Evolutionary conservation across 2,329 filamentous ascomycete genomes (phyloP), one percentile per base, ranked within the genome.

Genomic region (Fusarium setosum): DNA sequence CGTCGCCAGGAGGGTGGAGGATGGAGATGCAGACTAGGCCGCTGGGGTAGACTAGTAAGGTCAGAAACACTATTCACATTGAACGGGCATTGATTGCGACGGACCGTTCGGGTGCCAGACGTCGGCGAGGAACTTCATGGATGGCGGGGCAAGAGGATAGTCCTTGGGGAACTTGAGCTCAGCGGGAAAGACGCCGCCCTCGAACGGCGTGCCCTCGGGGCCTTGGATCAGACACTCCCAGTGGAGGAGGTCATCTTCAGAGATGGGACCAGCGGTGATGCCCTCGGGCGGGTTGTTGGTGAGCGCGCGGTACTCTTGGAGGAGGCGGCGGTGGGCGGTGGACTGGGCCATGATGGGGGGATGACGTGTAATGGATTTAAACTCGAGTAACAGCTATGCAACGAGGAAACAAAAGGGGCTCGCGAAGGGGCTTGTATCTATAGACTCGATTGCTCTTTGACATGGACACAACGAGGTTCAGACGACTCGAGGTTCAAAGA

Each of bases 11-110:
- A 4, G 95, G 91, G 79, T 98, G 95, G 3, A 98, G 89, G 81
- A 98, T 98, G n/a, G 93, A 97, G 74, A 98, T 98, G 82, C 95
- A 98, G 72, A 98, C 96, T 17, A 95, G 87, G 66, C 95, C 95
- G 76, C 91, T 95, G 15, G 91, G 87, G 77, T 98, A 98, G 51
- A 98, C 94, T 97, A 18, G 18, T 40, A 5, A 40, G 21, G 50
- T 38, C 13, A 67, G 47, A 31, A 20, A 11, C 5, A 6, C 5
- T 24, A 31, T 5, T 13, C 12, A 20, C 12, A 26, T 45, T 21
- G n/a, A 21, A 13, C 21, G 23, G 8, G 10, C 26, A 21, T 26
- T 47, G 29, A 31, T 56, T 45, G 48, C 31, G 34, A 52, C 82
- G 35, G 79, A 97, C 94, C 93, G 77, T 99, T 99, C 0, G 96